Conservation (phyloP, 306 rosid genomes). For the Quercus parvula region DNA sequence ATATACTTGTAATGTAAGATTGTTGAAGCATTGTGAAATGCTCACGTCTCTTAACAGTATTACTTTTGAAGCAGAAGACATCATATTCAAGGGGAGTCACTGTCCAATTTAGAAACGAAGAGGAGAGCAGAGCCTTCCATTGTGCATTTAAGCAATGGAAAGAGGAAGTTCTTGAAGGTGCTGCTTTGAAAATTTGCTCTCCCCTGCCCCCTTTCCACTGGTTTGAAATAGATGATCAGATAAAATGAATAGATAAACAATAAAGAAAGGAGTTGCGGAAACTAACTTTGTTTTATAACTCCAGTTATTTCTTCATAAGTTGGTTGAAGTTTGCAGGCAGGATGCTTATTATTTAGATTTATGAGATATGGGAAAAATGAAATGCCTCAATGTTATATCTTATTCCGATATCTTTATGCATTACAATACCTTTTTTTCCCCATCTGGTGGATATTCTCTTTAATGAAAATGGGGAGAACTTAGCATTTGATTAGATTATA, state of each 20-base stretch:
- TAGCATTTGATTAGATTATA: not conserved
- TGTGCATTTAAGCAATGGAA: constrained; percentile 68
- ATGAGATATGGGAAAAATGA: not conserved
- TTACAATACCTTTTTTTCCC: not conserved
- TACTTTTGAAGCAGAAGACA: constrained; percentile 59
- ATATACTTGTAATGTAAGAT: not conserved
- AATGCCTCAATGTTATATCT: not conserved
- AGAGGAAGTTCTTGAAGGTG: constrained; percentile 67
- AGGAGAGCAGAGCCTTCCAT: constrained; percentile 70
- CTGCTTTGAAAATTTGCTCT: constrained; percentile 23
- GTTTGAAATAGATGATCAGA: not conserved
- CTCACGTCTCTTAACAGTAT: constrained; percentile 20
- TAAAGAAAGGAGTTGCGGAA: not conserved
- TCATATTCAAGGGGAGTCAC: constrained; percentile 57
- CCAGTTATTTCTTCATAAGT: not conserved
- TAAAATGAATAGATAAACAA: not conserved
- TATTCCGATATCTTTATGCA: not conserved
- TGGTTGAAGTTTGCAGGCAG: not conserved
- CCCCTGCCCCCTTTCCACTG: not conserved
- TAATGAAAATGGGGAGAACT: not conserved
- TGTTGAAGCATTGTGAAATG: constrained; percentile 3
- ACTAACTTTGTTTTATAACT: not conserved
- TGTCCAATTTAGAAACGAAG: constrained; percentile 67
- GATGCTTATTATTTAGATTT: not conserved
- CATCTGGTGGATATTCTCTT: not conserved